Percentiles rank a stretch among this genome's conserved stretches.
These are phyloP conservation scores for Leptodermis oblonga DNA, from an alignment of 257 asterid species.

Conservation along the genomic window DNA sequence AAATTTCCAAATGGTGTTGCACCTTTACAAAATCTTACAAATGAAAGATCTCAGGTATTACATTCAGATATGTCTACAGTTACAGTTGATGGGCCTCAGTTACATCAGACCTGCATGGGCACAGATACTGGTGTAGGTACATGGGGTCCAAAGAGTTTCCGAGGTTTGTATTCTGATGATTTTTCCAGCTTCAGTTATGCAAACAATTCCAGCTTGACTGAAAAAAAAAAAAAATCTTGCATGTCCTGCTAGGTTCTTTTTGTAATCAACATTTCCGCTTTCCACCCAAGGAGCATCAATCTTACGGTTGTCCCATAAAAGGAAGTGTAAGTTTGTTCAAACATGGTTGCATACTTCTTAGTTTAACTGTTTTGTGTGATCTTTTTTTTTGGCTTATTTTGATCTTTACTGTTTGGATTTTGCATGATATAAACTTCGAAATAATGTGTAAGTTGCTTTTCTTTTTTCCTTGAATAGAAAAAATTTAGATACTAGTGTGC, in stretches of 20 bases:
- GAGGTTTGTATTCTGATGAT: conserved; percentile 35
- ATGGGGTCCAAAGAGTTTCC: conserved; percentile 22
- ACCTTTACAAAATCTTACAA: conserved; percentile 75
- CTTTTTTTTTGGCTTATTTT: conserved; percentile 8
- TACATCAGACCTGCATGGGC: conserved; percentile 25
- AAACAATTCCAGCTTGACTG: not conserved
- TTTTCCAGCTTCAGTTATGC: not conserved
- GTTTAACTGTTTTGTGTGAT: conserved; percentile 1
- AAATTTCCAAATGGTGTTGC: conserved; percentile 54
- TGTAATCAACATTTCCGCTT: conserved; percentile 28
- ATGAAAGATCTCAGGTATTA: conserved; percentile 60
- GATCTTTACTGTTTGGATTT: not conserved
- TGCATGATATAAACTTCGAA: not conserved
- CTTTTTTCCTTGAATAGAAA: too few relatives aligned
- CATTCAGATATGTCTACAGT: conserved; percentile 35
- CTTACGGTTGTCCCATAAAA: conserved; percentile 17
- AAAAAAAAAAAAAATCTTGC: not conserved
- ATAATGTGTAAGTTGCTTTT: too few relatives aligned
- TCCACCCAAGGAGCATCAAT: conserved; percentile 17
- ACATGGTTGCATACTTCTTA: not conserved
- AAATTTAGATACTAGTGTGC: not conserved
- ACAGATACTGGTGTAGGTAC: conserved; percentile 22
- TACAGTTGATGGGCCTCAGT: conserved; percentile 35
- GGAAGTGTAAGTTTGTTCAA: conserved; percentile 39
- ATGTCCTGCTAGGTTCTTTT: conserved; percentile 31